These are phyloP conservation scores for Paratinospora sagittata DNA, from an alignment of 164 flowering plant species.

Conservation along the genomic window DNA sequence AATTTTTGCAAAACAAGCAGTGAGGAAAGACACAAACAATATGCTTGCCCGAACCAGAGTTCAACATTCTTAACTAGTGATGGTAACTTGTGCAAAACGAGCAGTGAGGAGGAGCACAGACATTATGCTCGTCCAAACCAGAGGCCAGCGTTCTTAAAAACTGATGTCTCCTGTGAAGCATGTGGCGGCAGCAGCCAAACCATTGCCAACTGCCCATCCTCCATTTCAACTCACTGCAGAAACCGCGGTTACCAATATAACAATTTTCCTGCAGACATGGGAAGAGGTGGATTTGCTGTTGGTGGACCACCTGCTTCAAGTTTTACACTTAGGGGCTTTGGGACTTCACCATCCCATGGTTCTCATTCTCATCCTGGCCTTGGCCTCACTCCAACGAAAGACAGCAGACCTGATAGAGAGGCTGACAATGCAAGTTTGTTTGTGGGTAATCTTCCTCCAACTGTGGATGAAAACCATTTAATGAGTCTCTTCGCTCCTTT, in stretches of 20 bases:
- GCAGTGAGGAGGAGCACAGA: no score
- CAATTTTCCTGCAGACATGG: constrained; percentile 6
- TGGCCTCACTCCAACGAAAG: constrained; percentile 14
- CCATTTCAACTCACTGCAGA: constrained; percentile 5
- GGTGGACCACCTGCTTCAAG: constrained; percentile 1
- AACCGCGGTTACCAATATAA: background rate
- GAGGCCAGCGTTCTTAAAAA: no score
- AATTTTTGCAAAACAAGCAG: no score
- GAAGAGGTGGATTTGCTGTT: constrained; percentile 7
- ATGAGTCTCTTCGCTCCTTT: constrained; percentile 34
- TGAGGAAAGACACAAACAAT: no score
- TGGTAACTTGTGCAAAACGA: no score
- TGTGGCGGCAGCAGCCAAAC: constrained; percentile 20
- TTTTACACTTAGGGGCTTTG: background rate
- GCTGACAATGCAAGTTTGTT: constrained; percentile 25
- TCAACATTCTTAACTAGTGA: no score
- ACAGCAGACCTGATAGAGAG: constrained; percentile 17
- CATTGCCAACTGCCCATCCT: constrained; percentile 15
- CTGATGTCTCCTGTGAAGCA: constrained; percentile 11
- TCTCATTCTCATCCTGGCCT: constrained; percentile 11
- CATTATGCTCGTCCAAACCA: no score
- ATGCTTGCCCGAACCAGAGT: no score
- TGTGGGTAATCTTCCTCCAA: constrained; percentile 31
- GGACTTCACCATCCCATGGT: constrained; percentile 10
- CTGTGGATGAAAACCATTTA: constrained; percentile 26